Evolutionary conservation across 2,329 filamentous ascomycete genomes (phyloP).

Genomic region (Trichoderma sp.): DNA sequence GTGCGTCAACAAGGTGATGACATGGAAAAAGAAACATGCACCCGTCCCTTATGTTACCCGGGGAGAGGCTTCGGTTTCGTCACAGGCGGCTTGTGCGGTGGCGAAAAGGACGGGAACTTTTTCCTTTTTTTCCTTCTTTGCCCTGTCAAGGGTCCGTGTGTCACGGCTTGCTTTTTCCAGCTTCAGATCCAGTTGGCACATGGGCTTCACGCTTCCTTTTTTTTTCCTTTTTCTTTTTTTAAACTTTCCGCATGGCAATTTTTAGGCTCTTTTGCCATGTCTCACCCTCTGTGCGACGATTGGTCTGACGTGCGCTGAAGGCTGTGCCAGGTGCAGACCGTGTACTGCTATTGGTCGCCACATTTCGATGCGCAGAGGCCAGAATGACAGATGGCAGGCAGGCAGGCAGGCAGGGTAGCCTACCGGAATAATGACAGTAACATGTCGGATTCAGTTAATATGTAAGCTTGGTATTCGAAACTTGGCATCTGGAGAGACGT

Average conservation of each 20-base stretch:
- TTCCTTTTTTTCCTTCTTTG: neutral
- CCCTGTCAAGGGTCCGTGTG: neutral
- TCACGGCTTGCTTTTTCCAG: no score
- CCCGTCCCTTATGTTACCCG: no score
- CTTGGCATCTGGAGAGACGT: neutral
- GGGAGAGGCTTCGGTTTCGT: no score
- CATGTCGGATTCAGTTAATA: neutral
- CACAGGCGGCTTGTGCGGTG: no score
- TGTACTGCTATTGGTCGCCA: constrained; percentile 24
- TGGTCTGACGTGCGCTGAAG: constrained; percentile 1
- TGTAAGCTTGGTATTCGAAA: neutral
- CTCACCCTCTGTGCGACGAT: neutral
- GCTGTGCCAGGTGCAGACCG: constrained; percentile 9
- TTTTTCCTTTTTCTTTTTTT: no score
- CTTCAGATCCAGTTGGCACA: neutral
- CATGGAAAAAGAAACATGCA: no score
- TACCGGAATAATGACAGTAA: neutral
- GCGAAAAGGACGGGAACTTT: neutral
- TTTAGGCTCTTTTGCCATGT: neutral
- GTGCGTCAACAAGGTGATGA: no score
- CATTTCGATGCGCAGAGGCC: neutral
- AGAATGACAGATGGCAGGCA: neutral
- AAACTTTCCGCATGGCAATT: constrained; percentile 4
- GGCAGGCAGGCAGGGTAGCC: neutral
- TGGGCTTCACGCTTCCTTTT: neutral